Evolutionary conservation across 768 basidiomycete species (phyloP), one percentile per base, ranked within the genome.

Genomic region (Lactarius quietus): DNA sequence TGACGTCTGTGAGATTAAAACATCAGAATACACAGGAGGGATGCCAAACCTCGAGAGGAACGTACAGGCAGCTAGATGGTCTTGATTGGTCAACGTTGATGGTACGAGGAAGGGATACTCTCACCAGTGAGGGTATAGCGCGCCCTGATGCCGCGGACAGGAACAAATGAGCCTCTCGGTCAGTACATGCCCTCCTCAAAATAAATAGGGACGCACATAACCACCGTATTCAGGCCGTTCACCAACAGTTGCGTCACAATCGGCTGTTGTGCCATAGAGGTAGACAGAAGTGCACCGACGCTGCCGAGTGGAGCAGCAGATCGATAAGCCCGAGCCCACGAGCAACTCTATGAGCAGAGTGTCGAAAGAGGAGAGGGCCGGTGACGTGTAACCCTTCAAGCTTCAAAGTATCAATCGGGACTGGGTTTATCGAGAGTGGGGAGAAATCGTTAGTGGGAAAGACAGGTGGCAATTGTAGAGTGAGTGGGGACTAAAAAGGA

Each of bases 41-140:
- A 45, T 1, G 12, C 7, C 18, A 2, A 52, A 7, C 52, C 23
- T 26, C 45, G 39, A n/a, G 48, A 33, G 52, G 35, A 20, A 61
- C 65, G 29, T 59, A 68, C 60, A 59, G 20, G 62, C 39, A 53
- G 67, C 57, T 62, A 29, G 31, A 62, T 23, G 55, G 45, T 26
- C 10, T 35, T 12, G 39, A 45, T 45, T n/a, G n/a, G n/a, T 23
- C 43, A 23, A 31, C 1, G 5, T 18, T 1, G 17, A 23, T n/a
- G 23, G 26, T 3, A 58, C 1, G 26, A 35, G 17, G n/a, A 14
- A n/a, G 31, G 14, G 3, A 18, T 1, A 20, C 3, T 55, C 66
- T 33, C 8, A 68, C 68, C 55, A 1, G 2, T 7, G 28, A 68
- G 31, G 23, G 17, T 26, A n/a, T 33, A 33, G 33, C 33, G 33